phyloP scores from a whole-genome alignment of 2,329 filamentous ascomycete species.

The Aspergillus melleus region DNA sequence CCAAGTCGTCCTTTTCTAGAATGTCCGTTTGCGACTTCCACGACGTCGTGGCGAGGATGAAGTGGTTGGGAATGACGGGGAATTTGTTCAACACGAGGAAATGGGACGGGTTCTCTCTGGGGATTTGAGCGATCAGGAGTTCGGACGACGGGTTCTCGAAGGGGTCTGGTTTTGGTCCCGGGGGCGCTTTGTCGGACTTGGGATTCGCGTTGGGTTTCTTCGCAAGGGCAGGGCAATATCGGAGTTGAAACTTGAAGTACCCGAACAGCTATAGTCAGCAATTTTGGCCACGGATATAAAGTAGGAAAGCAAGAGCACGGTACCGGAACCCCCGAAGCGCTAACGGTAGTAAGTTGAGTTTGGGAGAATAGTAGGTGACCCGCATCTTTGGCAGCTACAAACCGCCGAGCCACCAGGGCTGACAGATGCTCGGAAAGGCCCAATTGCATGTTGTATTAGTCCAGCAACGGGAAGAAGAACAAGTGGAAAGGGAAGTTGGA shows the following conservation, averaged over 20 bases:
- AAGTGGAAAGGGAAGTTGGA: conserved; percentile 2
- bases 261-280: neutral
- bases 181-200: conserved; percentile 20
- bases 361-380: conserved; percentile 41
- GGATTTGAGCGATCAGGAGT: conserved; percentile 44
- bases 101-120: conserved; percentile 36
- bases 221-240: conserved; percentile 50
- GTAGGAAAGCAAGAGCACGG: neutral
- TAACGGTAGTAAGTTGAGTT: conserved; percentile 41
- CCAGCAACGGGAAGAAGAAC: neutral
- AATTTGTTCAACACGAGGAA: conserved; percentile 50
- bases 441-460: conserved; percentile 32
- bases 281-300: neutral
- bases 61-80: conserved; percentile 50
- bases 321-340: conserved; percentile 37
- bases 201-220: conserved; percentile 40
- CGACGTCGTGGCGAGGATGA: conserved; percentile 48
- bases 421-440: conserved; percentile 37
- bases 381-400: conserved; percentile 36
- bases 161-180: conserved; percentile 41
- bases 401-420: conserved; percentile 37
- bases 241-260: conserved; percentile 44
- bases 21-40: conserved; percentile 47
- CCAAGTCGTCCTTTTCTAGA: conserved; percentile 44
- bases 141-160: conserved; percentile 46